Evolutionary conservation across 225 moss, liverwort and hornwort species (phyloP).

Genomic region (Climacium dendroides): DNA sequence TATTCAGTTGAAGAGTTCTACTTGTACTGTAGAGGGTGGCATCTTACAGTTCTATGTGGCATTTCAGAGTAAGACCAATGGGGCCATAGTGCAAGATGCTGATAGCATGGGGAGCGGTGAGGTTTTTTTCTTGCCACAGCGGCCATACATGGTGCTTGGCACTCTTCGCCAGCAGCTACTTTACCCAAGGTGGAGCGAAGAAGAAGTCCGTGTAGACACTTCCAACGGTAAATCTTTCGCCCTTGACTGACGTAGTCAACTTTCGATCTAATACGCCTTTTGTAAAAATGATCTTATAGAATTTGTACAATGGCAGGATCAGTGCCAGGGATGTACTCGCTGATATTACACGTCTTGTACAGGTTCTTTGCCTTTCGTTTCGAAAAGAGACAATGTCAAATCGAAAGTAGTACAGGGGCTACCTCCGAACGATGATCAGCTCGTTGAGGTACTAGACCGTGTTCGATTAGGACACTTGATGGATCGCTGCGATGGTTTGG

Average conservation of each 20-base stretch:
- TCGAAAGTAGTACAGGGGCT: conserved; percentile 18
- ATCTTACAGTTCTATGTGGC: conserved; percentile 5
- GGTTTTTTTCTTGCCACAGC: conserved; percentile 94
- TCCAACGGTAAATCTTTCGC: conserved; percentile 20
- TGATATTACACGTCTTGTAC: neutral
- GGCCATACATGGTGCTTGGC: conserved; percentile 99
- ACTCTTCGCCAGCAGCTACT: conserved; percentile 93
- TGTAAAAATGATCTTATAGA: neutral
- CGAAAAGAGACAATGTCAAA: conserved; percentile 10
- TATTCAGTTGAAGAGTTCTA: neutral
- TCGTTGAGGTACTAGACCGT: conserved; percentile 55
- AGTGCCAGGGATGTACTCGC: neutral
- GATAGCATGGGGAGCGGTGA: conserved; percentile 39
- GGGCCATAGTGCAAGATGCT: conserved; percentile 13
- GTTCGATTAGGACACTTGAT: conserved; percentile 84
- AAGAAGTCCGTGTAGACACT: conserved; percentile 25
- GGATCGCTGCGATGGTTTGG: conserved; percentile 90
- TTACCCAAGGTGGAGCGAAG: conserved; percentile 92
- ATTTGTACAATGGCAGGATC: neutral
- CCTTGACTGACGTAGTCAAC: neutral
- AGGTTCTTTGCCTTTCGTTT: conserved; percentile 43
- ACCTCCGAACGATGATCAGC: conserved; percentile 70
- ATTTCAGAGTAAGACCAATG: conserved; percentile 20
- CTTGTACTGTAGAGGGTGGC: neutral
- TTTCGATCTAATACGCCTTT: neutral